Evolutionary conservation across 2,329 filamentous ascomycete species (phyloP).

Genomic region (Sclerotinia subarctica): DNA sequence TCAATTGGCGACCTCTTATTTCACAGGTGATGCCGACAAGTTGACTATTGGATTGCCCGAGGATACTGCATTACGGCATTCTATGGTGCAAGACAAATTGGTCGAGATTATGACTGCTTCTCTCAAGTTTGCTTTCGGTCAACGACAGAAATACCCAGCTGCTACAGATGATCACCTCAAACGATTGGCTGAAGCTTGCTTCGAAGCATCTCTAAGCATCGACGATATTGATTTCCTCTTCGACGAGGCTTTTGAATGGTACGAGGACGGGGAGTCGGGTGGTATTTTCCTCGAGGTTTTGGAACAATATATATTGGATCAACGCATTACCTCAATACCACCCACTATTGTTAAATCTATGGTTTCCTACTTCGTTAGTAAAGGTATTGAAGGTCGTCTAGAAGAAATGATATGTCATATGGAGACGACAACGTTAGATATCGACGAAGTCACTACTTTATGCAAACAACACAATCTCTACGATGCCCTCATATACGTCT

Average conservation of each 20-base stretch:
- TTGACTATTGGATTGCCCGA: slow-evolving; percentile 91
- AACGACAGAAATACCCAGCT: slow-evolving; percentile 51
- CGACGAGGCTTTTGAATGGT: slow-evolving; percentile 85
- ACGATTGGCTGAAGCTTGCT: slow-evolving; percentile 78
- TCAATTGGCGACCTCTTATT: slow-evolving; percentile 85
- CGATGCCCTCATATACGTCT: slow-evolving; percentile 93
- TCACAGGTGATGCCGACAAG: slow-evolving; percentile 86
- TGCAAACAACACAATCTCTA: slow-evolving; percentile 92
- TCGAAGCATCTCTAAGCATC: slow-evolving; percentile 77
- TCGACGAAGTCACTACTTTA: slow-evolving; percentile 85
- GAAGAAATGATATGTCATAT: slow-evolving; percentile 95
- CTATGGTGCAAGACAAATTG: slow-evolving; percentile 82
- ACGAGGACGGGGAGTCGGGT: slow-evolving; percentile 70
- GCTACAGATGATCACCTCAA: slow-evolving; percentile 55
- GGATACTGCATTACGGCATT: slow-evolving; percentile 70
- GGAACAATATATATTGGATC: slow-evolving; percentile 82
- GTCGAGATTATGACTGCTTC: slow-evolving; percentile 93
- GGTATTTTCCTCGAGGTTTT: slow-evolving; percentile 83
- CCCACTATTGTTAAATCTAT: slow-evolving; percentile 82
- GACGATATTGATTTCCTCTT: slow-evolving; percentile 81
- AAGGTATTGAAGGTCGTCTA: slow-evolving; percentile 71
- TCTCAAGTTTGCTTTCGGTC: slow-evolving; percentile 80
- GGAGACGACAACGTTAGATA: slow-evolving; percentile 84
- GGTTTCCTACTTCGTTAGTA: slow-evolving; percentile 74
- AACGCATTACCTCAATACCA: slow-evolving; percentile 70